A percentile compares a stretch with the other conserved stretches of the same genome.
Evolutionary conservation across 2,329 filamentous ascomycete genomes (phyloP).

Genomic region (Ambrosiella xylebori): DNA sequence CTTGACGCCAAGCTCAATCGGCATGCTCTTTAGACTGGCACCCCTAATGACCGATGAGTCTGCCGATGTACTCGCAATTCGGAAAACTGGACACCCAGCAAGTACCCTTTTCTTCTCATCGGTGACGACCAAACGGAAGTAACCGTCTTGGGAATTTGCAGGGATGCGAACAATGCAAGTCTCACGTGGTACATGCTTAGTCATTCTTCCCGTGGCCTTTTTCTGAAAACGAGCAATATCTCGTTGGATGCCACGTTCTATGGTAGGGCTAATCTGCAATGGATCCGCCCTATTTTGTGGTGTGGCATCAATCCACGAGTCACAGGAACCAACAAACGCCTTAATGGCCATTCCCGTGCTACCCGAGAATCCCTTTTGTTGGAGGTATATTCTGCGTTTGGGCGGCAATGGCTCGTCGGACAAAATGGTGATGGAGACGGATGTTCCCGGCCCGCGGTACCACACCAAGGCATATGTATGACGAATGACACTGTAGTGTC

Average conservation of each 20-base stretch:
- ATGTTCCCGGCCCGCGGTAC: conserved; percentile 48
- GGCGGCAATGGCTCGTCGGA: conserved; percentile 37
- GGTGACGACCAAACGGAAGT: conserved; percentile 50
- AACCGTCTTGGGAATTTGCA: conserved; percentile 44
- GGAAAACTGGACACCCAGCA: conserved; percentile 49
- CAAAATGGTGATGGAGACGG: conserved; percentile 47
- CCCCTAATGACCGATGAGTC: conserved; percentile 45
- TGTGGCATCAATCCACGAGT: conserved; percentile 51
- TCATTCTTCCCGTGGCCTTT: conserved; percentile 29
- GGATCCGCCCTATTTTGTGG: conserved; percentile 31
- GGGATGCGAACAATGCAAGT: conserved; percentile 50
- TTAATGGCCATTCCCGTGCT: conserved; percentile 52
- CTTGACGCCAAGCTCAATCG: conserved; percentile 46
- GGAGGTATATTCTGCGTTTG: conserved; percentile 47
- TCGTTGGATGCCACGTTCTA: conserved; percentile 50
- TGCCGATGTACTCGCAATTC: conserved; percentile 47
- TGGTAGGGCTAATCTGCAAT: conserved; percentile 32
- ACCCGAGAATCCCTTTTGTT: conserved; percentile 50
- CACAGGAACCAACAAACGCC: conserved; percentile 39
- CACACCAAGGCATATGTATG: conserved; percentile 48
- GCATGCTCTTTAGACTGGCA: conserved; percentile 46
- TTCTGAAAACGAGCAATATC: conserved; percentile 48
- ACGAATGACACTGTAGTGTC: conserved; percentile 48
- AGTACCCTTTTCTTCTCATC: conserved; percentile 35
- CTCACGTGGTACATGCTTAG: conserved; percentile 38